Base-by-base conservation (phyloP, 2,329 filamentous ascomycete genomes). In the Balansia obtecta region DNA sequence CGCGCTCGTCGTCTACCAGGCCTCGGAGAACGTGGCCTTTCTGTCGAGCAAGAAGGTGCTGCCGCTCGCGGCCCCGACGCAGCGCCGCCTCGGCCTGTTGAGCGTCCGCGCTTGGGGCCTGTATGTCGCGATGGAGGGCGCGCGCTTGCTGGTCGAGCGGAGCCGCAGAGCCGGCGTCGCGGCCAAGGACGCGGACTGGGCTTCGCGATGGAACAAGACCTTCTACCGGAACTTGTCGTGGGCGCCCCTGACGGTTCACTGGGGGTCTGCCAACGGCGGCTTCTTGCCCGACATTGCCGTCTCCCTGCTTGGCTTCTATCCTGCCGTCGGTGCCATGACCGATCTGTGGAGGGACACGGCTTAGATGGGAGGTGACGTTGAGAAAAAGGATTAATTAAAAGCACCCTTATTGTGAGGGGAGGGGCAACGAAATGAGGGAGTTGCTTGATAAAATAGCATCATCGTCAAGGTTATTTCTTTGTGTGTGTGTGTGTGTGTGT, bases 171-270 rank as follows among this genome's bases (percentile, higher is more conserved):
- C 65, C 53, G 65, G 67, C 57, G 65, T 55, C 47, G 56, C 58
- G 12, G 52, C 50, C 20, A 54, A 56, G 52, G 66, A 74, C 53
- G 65, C 63, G 38, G 67, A 63, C 44, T 79, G 76, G 69, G 58
- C 59, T 42, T 61, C 57, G 12, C 63, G 69, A 53, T 89, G 79
- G 79, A 82, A 77, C 73, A 80, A 76, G 61, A 78, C 83, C 61
- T 68, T 91, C 49, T 71, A 81, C 18, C 76, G 82, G 41, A 89
- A 88, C 67, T 62, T 80, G 54, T 82, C 85, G 33, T 95, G 87
- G 81, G 80, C 86, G 50, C 88, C 90, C 33, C 71, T 95, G 63
- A 91, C 87, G 54, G 61, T 91, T 27, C 88, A 96, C 70, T 95
- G 86, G 84, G 85, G 87, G 60, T 51, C 50, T 3, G 65, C 83